These are phyloP conservation scores for Linnemannia zychae DNA, from an alignment of 192 early-diverging fungal genomes.

Conservation along the genomic window DNA sequence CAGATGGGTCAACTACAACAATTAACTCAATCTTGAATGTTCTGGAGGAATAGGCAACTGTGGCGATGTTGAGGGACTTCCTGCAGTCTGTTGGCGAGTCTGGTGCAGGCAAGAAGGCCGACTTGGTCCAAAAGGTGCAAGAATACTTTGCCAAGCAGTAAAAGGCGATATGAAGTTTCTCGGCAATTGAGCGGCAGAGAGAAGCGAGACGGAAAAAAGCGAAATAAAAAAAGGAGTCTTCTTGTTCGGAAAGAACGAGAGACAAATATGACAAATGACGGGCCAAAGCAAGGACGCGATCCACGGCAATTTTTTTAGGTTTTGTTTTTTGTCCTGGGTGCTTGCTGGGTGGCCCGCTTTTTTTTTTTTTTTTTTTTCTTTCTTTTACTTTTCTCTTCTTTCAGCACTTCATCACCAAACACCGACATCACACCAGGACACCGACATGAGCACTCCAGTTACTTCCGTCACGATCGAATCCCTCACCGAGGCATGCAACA, in stretches of 20 bases:
- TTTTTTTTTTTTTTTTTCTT: not conserved
- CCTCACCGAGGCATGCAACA: conserved; percentile 51
- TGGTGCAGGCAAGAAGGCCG: conserved; percentile 55
- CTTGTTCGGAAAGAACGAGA: not conserved
- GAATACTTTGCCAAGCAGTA: conserved; percentile 46
- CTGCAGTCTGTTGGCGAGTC: conserved; percentile 46
- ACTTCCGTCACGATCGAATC: conserved; percentile 53
- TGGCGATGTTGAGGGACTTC: conserved; percentile 60
- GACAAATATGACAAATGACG: not conserved
- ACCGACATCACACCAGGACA: not conserved
- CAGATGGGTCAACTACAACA: not conserved
- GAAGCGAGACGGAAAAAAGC: no score
- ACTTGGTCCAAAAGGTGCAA: conserved; percentile 59
- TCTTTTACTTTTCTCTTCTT: not conserved
- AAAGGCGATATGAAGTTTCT: no score
- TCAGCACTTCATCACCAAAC: not conserved
- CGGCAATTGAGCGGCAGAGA: no score
- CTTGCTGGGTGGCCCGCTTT: not conserved
- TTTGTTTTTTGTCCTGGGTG: not conserved
- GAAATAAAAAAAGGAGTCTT: not conserved
- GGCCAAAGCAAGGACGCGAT: not conserved
- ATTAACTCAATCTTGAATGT: not conserved
- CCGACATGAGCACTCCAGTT: conserved; percentile 32
- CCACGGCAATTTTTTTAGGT: not conserved
- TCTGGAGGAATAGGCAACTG: conserved; percentile 43